Conservation (phyloP, 768 basidiomycete species). For the Coprinellus micaceus region DNA sequence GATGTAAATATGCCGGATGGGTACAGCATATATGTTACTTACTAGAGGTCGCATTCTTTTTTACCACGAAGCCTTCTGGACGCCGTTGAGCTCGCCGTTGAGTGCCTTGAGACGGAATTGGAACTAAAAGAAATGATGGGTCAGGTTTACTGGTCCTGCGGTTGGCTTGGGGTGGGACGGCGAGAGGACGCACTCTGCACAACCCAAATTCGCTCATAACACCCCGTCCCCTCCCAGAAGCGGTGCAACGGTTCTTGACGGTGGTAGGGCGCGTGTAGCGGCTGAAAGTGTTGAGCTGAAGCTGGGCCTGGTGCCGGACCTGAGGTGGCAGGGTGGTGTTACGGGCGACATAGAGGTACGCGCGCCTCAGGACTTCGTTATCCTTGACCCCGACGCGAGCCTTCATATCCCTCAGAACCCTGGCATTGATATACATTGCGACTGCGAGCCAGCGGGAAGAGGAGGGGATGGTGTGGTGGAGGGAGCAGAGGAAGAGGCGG, state of each 20-base stretch:
- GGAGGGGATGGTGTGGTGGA: background rate
- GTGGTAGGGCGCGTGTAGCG: conserved; percentile 80
- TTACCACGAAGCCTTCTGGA: conserved; percentile 91
- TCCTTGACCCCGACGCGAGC: conserved; percentile 66
- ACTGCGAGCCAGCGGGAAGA: background rate
- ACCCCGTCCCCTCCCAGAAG: conserved; percentile 83
- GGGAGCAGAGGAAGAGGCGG: no score
- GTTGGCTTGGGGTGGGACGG: conserved; percentile 10
- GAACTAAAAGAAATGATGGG: conserved; percentile 45
- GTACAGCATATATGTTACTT: no score
- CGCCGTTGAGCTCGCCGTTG: conserved; percentile 78
- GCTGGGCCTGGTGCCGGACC: conserved; percentile 89
- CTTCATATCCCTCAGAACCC: conserved; percentile 74
- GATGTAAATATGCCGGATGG: no score
- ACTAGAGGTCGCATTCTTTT: no score
- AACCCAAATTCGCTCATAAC: conserved; percentile 87
- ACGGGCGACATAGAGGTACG: conserved; percentile 90
- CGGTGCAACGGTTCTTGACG: conserved; percentile 85
- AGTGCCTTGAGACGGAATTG: conserved; percentile 89
- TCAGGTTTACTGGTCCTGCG: no score
- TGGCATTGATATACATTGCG: conserved; percentile 23
- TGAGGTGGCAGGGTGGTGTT: conserved; percentile 86
- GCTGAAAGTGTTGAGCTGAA: conserved; percentile 87
- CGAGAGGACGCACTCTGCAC: conserved; percentile 55
- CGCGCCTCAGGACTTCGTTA: conserved; percentile 80